Conservation (phyloP, 2,329 filamentous ascomycete genomes). For the Hirsutella minnesotensis region DNA sequence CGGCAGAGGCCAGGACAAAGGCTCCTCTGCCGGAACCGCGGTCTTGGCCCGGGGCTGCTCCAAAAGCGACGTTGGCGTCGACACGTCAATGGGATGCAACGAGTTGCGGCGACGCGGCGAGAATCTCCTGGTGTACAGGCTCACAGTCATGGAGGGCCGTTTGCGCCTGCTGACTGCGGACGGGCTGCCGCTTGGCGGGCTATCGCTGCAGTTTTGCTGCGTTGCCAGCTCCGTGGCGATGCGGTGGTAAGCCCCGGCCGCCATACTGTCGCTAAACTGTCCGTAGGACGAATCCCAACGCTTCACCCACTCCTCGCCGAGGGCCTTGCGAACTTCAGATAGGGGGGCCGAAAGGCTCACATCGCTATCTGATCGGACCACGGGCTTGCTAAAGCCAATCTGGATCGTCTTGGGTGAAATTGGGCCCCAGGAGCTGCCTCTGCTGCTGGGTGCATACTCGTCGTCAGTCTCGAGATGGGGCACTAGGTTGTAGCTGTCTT, state of each 20-base stretch:
- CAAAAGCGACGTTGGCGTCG: background rate
- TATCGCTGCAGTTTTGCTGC: background rate
- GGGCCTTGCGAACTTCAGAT: background rate
- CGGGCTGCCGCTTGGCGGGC: background rate
- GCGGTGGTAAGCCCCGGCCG: constrained; percentile 22
- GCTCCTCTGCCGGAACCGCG: background rate
- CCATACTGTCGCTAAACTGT: constrained; percentile 18
- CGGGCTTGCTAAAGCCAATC: constrained; percentile 3
- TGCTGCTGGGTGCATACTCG: background rate
- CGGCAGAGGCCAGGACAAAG: background rate
- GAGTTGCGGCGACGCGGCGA: constrained; percentile 13
- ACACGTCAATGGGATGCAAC: constrained; percentile 3
- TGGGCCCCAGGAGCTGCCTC: constrained; percentile 8
- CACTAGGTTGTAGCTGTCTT: constrained; percentile 4
- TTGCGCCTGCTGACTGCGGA: constrained; percentile 3
- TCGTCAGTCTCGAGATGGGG: constrained; percentile 10
- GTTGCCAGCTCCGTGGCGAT: constrained; percentile 20
- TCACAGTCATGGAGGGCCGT: constrained; percentile 11
- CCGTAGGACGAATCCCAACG: constrained; percentile 11
- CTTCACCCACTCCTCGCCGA: constrained; percentile 4
- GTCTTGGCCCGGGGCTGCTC: background rate
- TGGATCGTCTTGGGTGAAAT: constrained; percentile 8
- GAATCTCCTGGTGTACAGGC: constrained; percentile 15
- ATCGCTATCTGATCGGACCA: constrained; percentile 3
- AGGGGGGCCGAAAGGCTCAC: constrained; percentile 1